These are phyloP conservation scores for Thielaviopsis euricoi DNA, from an alignment of 2,329 filamentous ascomycete species.

Conservation along the genomic window DNA sequence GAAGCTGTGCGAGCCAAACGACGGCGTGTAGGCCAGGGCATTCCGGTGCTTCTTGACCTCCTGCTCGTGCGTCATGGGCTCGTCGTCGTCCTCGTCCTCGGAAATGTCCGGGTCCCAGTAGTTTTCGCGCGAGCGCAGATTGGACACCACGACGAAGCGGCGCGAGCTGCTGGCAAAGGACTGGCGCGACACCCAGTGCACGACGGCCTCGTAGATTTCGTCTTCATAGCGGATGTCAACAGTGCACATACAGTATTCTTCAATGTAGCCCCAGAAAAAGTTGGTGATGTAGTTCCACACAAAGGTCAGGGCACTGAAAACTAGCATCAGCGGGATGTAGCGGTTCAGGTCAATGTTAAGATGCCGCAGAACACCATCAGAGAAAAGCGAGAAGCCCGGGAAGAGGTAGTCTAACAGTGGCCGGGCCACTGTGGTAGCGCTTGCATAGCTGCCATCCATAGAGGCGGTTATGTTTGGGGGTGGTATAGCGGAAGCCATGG, in stretches of 20 bases:
- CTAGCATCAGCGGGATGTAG: conserved; percentile 42
- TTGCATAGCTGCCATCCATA: not conserved
- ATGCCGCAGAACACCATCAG: conserved; percentile 35
- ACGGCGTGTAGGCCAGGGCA: conserved; percentile 45
- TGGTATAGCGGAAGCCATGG: not conserved
- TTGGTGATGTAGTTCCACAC: conserved; percentile 35
- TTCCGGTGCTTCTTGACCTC: conserved; percentile 1
- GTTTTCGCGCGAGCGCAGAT: conserved; percentile 36
- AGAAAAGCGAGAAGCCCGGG: conserved; percentile 45
- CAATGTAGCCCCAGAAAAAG: conserved; percentile 30
- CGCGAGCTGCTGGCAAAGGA: conserved; percentile 41
- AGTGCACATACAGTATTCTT: conserved; percentile 43
- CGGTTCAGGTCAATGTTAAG: conserved; percentile 44
- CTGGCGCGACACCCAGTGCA: conserved; percentile 52
- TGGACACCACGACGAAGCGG: conserved; percentile 48
- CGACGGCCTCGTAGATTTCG: conserved; percentile 56
- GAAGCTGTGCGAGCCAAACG: conserved; percentile 51
- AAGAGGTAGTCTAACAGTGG: conserved; percentile 44
- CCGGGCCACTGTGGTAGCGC: conserved; percentile 13
- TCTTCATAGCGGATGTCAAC: conserved; percentile 53
- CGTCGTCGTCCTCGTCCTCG: conserved; percentile 27
- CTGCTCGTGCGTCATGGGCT: conserved; percentile 13
- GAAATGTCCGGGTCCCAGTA: conserved; percentile 30
- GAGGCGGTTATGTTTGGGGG: not conserved
- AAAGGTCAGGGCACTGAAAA: conserved; percentile 31